Evolutionary conservation across 140 eudicot species (phyloP).

Genomic region (Bidens hawaiensis): DNA sequence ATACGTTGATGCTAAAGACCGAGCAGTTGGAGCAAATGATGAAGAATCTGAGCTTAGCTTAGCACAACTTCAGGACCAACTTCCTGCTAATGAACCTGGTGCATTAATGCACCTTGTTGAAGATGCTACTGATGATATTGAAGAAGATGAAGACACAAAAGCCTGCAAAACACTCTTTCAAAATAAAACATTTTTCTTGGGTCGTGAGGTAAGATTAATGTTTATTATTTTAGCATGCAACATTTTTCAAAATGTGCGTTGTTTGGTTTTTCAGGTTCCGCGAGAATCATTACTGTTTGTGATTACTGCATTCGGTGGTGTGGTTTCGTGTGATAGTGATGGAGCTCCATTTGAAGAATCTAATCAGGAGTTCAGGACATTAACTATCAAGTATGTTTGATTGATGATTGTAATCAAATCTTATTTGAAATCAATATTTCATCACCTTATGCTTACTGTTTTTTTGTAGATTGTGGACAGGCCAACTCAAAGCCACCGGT

Average conservation of each 20-base stretch:
- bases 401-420: background rate
- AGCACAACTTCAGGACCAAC: slow-evolving; percentile 79
- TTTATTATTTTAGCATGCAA: background rate
- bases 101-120: slow-evolving; percentile 75
- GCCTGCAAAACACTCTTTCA: slow-evolving; percentile 62
- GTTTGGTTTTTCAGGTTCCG: slow-evolving; percentile 48
- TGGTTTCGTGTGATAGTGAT: slow-evolving; percentile 82
- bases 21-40: slow-evolving; percentile 15
- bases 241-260: background rate
- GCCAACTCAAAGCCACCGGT: slow-evolving; percentile 58
- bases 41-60: slow-evolving; percentile 62
- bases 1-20: slow-evolving; percentile 46
- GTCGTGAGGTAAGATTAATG: slow-evolving; percentile 70
- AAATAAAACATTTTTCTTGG: slow-evolving; percentile 67
- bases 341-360: slow-evolving; percentile 73
- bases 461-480: slow-evolving; percentile 79
- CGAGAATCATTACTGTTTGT: slow-evolving; percentile 77
- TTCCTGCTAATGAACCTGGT: slow-evolving; percentile 75
- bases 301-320: slow-evolving; percentile 76
- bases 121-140: slow-evolving; percentile 43
- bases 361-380: slow-evolving; percentile 55
- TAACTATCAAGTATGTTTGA: slow-evolving; percentile 63
- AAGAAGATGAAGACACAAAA: slow-evolving; percentile 71
- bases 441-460: background rate
- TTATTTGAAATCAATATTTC: background rate